Base-by-base conservation (phyloP, 192 early-diverging fungal species). In the Radiomyces spectabilis region DNA sequence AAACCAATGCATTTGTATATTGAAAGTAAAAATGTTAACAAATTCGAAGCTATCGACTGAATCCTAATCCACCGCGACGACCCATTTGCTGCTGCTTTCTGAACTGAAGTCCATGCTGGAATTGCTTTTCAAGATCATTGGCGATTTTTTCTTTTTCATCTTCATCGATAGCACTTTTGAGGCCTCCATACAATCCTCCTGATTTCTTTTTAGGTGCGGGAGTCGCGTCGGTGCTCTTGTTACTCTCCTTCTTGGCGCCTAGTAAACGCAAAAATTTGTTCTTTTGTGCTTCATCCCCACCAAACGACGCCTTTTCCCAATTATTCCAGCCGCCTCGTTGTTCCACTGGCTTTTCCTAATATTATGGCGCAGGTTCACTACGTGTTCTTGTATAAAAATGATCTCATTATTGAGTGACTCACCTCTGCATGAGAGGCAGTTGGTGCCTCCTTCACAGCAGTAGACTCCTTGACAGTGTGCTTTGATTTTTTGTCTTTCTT, bases 231-330 rank as follows among this genome's bases (percentile, higher is more conserved):
- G 35, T 29, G 15, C 52, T 53, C 22, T 39, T 15, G 4, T 25
- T 3, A 21, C 44, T 6, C 8, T 49, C 41, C 56, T 84, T 84
- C 43, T 82, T 82, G 18, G 76, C 82, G 0, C 79, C 79, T 30
- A 85, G 55, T 16, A 85, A 68, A 15, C 79, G 72, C 55, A 85
- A 51, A 53, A 85, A 85, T 54, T 85, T 85, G 60, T 76, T 63
- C 57, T 81, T 79, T 21, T 77, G 71, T 30, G 64, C 68, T 12
- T 69, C 65, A 43, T 80, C 68, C 22, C 73, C 76, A 7, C 69
- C 70, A 55, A 85, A 79, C 15, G 72, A 68, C 0, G 83, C 83
- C 50, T 77, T 65, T 15, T 51, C 64, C 83, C 83, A 85, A 48
- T 85, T 75, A 40, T 83, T 85, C 83, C 83, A 85, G 15, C 73